Percentiles rank a stretch among this genome's conserved stretches.
Evolutionary conservation across 1,284 basidiomycete species (phyloP).

Genomic region (Trichosporon asahii): DNA sequence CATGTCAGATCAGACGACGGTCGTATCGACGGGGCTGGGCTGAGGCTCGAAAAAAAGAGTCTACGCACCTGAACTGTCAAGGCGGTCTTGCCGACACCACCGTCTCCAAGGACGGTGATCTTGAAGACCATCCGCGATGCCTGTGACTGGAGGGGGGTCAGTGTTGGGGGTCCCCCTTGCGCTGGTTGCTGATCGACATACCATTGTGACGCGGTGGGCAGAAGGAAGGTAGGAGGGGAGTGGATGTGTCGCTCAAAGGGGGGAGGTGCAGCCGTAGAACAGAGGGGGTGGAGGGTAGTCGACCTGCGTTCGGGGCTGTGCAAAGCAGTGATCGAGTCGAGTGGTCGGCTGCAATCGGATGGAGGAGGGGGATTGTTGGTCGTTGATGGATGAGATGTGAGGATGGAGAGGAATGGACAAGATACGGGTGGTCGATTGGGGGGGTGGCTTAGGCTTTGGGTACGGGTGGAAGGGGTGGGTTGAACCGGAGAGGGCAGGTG

Average conservation of each 20-base stretch:
- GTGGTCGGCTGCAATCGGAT: not conserved
- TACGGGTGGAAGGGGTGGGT: not conserved
- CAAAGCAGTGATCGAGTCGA: not conserved
- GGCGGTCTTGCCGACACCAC: conserved; percentile 96
- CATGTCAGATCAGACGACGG: not conserved
- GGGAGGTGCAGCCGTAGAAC: not conserved
- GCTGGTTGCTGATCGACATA: not conserved
- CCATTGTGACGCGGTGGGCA: conserved; percentile 6
- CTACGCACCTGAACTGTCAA: conserved; percentile 80
- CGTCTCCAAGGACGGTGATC: conserved; percentile 89
- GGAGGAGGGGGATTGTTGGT: not conserved
- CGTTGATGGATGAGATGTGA: not conserved
- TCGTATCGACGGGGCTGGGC: not conserved
- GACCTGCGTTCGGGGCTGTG: not conserved
- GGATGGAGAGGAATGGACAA: not conserved
- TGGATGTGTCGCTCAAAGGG: not conserved
- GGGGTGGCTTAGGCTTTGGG: not conserved
- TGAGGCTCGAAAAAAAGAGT: not conserved
- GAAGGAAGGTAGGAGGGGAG: not conserved
- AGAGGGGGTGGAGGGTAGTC: too few species aligned
- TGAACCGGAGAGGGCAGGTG: not conserved
- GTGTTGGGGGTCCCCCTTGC: not conserved
- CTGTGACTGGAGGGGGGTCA: conserved; percentile 14
- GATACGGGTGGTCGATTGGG: not conserved
- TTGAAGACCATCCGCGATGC: conserved; percentile 48